These are phyloP conservation scores for Cucumis melo DNA, from an alignment of 306 rosid genomes.

Conservation along the genomic window DNA sequence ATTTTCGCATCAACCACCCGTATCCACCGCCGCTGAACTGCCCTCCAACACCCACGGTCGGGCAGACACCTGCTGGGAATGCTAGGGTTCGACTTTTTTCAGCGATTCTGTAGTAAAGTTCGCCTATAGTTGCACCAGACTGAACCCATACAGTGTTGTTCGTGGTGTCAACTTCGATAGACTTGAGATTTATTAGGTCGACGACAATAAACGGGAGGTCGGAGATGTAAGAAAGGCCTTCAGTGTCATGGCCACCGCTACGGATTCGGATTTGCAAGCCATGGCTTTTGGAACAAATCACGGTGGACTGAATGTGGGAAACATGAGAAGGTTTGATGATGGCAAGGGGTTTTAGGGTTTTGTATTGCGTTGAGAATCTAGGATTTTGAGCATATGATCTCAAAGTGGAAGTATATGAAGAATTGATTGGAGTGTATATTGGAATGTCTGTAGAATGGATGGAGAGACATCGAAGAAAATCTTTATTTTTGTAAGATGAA, in stretches of 20 bases:
- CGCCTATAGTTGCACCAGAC: constrained; percentile 53
- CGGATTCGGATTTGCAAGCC: not conserved
- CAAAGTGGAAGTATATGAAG: not conserved
- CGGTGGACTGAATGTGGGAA: not conserved
- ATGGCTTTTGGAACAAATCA: not conserved
- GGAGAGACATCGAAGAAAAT: not conserved
- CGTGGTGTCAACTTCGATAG: constrained; percentile 18
- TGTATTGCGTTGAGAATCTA: not conserved
- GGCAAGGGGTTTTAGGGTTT: not conserved
- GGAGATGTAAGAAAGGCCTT: constrained; percentile 3
- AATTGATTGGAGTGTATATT: not conserved
- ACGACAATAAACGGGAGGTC: constrained; percentile 17
- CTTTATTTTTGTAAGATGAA: not conserved
- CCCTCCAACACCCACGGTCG: constrained; percentile 47
- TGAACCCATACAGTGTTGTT: constrained; percentile 32
- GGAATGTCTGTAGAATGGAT: not conserved
- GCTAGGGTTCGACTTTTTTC: constrained; percentile 11
- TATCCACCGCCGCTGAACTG: constrained; percentile 18
- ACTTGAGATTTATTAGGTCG: constrained; percentile 23
- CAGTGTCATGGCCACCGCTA: not conserved
- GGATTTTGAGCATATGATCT: not conserved
- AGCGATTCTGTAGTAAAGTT: not conserved
- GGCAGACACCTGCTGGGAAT: constrained; percentile 63
- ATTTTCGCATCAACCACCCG: not conserved
- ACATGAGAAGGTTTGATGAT: not conserved